A percentile compares a stretch with the other conserved stretches of the same genome.
phyloP scores from a whole-genome alignment of 2,329 filamentous ascomycete genomes.

The Furcasterigmium sp. region DNA sequence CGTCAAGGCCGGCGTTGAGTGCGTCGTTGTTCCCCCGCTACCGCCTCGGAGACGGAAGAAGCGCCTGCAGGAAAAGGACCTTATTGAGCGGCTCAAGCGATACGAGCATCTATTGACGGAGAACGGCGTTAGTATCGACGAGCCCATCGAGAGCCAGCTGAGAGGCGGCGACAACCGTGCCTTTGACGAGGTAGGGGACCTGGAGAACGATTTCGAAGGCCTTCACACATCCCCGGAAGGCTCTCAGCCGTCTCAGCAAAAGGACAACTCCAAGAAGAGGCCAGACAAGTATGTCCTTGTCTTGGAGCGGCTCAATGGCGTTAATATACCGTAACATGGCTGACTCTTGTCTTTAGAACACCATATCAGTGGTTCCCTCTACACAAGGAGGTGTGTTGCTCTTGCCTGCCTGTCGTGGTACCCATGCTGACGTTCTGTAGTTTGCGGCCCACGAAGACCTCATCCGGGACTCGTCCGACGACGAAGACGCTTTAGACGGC shows the following conservation, averaged over 20 bases:
- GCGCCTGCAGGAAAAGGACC: slow-evolving; percentile 63
- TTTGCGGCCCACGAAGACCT: slow-evolving; percentile 45
- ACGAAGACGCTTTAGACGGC: slow-evolving; percentile 48
- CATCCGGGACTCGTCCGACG: slow-evolving; percentile 50
- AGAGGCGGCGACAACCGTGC: slow-evolving; percentile 20
- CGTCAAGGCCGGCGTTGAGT: slow-evolving; percentile 56
- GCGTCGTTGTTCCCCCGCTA: slow-evolving; percentile 51
- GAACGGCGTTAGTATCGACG: slow-evolving; percentile 61
- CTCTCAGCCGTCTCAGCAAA: slow-evolving; percentile 25
- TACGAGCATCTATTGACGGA: slow-evolving; percentile 64
- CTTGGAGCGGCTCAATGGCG: no score
- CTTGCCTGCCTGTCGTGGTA: not conserved
- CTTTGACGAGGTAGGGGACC: slow-evolving; percentile 48
- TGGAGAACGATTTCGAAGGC: slow-evolving; percentile 50
- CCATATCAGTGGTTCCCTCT: slow-evolving; percentile 46
- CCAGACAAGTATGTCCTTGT: slow-evolving; percentile 18
- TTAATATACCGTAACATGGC: no score
- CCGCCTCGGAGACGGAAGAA: slow-evolving; percentile 55
- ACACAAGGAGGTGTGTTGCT: slow-evolving; percentile 41
- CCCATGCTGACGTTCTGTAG: slow-evolving; percentile 23
- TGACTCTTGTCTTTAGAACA: slow-evolving; percentile 5
- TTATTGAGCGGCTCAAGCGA: slow-evolving; percentile 62
- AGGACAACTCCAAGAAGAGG: not conserved
- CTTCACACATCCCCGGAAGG: slow-evolving; percentile 48
- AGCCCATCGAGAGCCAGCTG: slow-evolving; percentile 54